Conservation (phyloP, 257 asterid species). For the Perilla frutescens region DNA sequence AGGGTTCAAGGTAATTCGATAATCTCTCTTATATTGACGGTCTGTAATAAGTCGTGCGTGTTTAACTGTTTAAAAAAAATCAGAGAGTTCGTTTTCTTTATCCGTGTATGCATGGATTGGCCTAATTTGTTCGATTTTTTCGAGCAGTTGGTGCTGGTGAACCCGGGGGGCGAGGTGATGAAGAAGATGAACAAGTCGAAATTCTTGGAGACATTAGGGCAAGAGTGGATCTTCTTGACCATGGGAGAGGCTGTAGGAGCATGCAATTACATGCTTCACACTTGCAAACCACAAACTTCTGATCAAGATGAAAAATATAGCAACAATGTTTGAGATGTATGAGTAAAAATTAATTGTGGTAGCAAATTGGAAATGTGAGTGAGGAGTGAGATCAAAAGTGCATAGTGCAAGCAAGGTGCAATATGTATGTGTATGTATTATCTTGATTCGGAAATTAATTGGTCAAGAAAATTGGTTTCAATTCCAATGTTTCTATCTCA, state of each 20-base stretch:
- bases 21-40: background rate
- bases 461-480: too few species aligned
- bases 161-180: slow-evolving; percentile 89
- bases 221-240: slow-evolving; percentile 85
- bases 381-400: slow-evolving; percentile 4
- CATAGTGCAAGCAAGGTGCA: background rate
- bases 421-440: background rate
- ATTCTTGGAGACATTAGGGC: slow-evolving; percentile 69
- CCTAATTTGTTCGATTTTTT: background rate
- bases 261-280: slow-evolving; percentile 77
- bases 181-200: slow-evolving; percentile 85
- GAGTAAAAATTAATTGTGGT: background rate
- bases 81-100: too few species aligned
- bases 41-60: too few species aligned
- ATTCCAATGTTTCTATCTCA: too few species aligned
- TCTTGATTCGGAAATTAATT: too few species aligned
- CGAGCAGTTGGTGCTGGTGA: slow-evolving; percentile 72
- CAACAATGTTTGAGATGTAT: slow-evolving; percentile 48
- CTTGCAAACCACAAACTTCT: slow-evolving; percentile 50
- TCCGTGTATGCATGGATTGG: background rate
- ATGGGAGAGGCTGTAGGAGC: slow-evolving; percentile 95
- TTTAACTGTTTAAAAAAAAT: too few species aligned
- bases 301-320: slow-evolving; percentile 50
- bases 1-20: slow-evolving; percentile 68
- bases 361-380: background rate